Percentiles rank a stretch among this genome's conserved stretches.
These are phyloP conservation scores for Botrytis cinerea DNA, from an alignment of 2,329 filamentous ascomycete genomes.

Conservation along the genomic window DNA sequence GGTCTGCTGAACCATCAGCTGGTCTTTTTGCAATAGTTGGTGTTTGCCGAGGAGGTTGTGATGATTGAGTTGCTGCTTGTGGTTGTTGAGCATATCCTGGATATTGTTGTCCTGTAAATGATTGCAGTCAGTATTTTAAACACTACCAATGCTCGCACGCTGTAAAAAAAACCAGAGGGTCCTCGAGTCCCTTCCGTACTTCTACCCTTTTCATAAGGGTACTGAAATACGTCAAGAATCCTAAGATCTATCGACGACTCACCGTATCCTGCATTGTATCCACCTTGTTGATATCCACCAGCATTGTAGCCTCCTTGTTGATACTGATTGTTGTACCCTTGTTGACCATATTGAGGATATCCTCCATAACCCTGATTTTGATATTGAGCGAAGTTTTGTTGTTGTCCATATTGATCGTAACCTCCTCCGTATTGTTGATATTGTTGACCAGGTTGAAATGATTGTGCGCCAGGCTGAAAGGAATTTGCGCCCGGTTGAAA, in stretches of 20 bases:
- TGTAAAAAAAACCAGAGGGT: neutral
- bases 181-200: neutral
- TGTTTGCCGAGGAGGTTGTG: conserved; percentile 49
- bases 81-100: conserved; percentile 55
- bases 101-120: conserved; percentile 49
- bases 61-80: conserved; percentile 45
- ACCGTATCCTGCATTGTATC: conserved; percentile 47
- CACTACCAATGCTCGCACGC: neutral
- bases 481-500: conserved; percentile 69
- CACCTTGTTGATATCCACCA: conserved; percentile 40
- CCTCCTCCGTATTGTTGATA: conserved; percentile 61
- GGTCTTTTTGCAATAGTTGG: conserved; percentile 67
- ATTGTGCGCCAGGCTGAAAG: conserved; percentile 71
- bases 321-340: conserved; percentile 52
- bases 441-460: conserved; percentile 72
- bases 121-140: conserved; percentile 12
- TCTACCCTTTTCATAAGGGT: neutral
- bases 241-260: conserved; percentile 12
- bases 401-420: conserved; percentile 57
- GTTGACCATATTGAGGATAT: conserved; percentile 58
- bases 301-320: conserved; percentile 50
- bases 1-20: conserved; percentile 49
- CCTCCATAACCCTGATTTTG: conserved; percentile 54
- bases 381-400: conserved; percentile 54
- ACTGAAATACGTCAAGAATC: neutral